Evolutionary conservation across 2,329 filamentous ascomycete genomes (phyloP), one percentile per base, ranked within the genome.

Genomic region (Xylaria sp.): DNA sequence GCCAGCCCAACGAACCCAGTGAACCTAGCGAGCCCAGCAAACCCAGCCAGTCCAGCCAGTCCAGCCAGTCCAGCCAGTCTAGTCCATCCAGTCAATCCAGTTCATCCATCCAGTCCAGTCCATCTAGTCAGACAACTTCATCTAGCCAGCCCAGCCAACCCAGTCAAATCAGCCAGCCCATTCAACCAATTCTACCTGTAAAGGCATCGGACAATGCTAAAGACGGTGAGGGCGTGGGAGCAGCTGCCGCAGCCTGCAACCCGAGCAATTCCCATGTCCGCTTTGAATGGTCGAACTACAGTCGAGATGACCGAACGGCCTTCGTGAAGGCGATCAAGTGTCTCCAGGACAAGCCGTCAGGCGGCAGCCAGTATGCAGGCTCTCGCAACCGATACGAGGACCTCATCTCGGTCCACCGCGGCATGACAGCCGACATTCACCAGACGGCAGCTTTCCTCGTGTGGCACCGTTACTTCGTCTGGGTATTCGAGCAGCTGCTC

Each of bases 391-490:
- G 75, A 29, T 79, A 76, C 58, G 76, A 77, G 21, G 77, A 78
- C 58, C 70, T 79, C 21, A 72, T 77, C 49, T 74, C 74, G 37
- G 74, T 75, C 4, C 77, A 79, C 67, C 74, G 75, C 33, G 74
- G 77, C 67, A 74, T 69, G 63, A 68, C 69, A 6, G 73, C 70
- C 53, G 67, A 73, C 49, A 63, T 66, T 17, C 64, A 66, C 53
- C 62, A 64, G 35, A 65, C 64, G n/a, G 64, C 62, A 4, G 19
- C 54, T 31, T 79, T 80, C 69, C 69, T 79, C 2, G 70, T 74
- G 15, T 79, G 76, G 75, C 78, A 79, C 70, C 72, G 77, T 21
- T 76, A 75, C 67, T 78, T 74, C 65, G 65, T 77, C 25, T 67
- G 68, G 59, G 66, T 73, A 3, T 76, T 77, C 63, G 76, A 79